These are phyloP conservation scores for Acacia concinna DNA, from an alignment of 331 rosid genomes.

Conservation along the genomic window DNA sequence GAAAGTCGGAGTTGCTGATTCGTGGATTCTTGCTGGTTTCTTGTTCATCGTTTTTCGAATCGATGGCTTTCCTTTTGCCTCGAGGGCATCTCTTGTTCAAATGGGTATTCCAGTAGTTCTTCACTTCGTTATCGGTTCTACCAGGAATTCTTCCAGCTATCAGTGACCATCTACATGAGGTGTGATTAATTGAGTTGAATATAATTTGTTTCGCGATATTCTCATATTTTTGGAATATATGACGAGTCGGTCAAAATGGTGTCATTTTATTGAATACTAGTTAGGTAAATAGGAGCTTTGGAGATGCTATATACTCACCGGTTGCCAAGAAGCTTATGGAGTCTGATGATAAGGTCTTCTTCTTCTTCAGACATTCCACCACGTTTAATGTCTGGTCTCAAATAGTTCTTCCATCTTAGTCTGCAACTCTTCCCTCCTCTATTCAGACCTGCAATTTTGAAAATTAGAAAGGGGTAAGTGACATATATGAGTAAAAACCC, in stretches of 20 bases:
- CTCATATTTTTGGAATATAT: neutral
- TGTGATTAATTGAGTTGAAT: neutral
- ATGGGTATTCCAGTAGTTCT: slow-evolving; percentile 81
- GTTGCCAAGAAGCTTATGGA: slow-evolving; percentile 74
- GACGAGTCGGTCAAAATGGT: neutral
- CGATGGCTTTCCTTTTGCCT: slow-evolving; percentile 42
- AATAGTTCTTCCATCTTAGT: slow-evolving; percentile 71
- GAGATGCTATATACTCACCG: slow-evolving; percentile 34
- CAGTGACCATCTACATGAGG: slow-evolving; percentile 56
- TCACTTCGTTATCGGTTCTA: slow-evolving; percentile 71
- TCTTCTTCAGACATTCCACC: slow-evolving; percentile 71
- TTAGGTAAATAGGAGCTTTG: neutral
- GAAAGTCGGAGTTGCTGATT: neutral
- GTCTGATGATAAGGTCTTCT: slow-evolving; percentile 66
- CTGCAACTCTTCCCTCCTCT: slow-evolving; percentile 76
- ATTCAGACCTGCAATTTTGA: slow-evolving; percentile 15
- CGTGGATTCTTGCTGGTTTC: slow-evolving; percentile 19
- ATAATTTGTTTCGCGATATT: neutral
- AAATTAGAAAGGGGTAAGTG: no score
- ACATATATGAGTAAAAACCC: neutral
- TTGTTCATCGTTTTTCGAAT: neutral
- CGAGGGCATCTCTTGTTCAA: slow-evolving; percentile 52
- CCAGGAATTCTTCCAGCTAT: slow-evolving; percentile 79
- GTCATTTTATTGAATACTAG: neutral
- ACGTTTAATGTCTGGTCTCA: slow-evolving; percentile 65